Evolutionary conservation across 176 grass and related monocot genomes (phyloP).

Genomic region (Areca catechu): DNA sequence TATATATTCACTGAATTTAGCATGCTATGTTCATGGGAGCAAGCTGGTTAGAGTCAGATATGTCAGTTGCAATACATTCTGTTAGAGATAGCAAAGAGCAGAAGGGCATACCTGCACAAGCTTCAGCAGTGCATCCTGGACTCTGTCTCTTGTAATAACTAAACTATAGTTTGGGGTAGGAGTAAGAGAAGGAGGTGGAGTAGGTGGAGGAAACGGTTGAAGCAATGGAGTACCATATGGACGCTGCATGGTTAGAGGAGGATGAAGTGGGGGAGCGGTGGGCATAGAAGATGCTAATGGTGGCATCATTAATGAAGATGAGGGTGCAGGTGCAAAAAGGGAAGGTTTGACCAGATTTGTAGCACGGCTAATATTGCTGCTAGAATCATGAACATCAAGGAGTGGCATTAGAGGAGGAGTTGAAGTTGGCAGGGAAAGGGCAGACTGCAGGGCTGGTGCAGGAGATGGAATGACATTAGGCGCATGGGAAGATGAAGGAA

Average conservation of each 20-base stretch:
- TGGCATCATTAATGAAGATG: conserved; percentile 30
- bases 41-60: neutral
- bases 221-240: conserved; percentile 49
- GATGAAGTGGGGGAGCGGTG: conserved; percentile 31
- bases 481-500: conserved; percentile 31
- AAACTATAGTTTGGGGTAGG: conserved; percentile 24
- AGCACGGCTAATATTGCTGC: conserved; percentile 11
- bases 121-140: conserved; percentile 55
- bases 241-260: conserved; percentile 21
- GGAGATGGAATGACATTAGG: conserved; percentile 25
- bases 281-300: conserved; percentile 26
- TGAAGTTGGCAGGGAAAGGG: conserved; percentile 30
- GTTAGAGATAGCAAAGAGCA: neutral
- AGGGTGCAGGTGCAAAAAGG: conserved; percentile 42
- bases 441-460: conserved; percentile 29
- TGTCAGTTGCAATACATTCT: neutral
- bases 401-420: conserved; percentile 44
- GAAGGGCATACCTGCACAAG: conserved; percentile 56
- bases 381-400: conserved; percentile 22
- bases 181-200: conserved; percentile 50
- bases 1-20: too few species aligned
- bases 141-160: conserved; percentile 66
- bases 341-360: conserved; percentile 65
- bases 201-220: conserved; percentile 61
- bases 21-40: too few species aligned